Conservation (phyloP, 192 early-diverging fungal species). For the Backusella macrospora region DNA sequence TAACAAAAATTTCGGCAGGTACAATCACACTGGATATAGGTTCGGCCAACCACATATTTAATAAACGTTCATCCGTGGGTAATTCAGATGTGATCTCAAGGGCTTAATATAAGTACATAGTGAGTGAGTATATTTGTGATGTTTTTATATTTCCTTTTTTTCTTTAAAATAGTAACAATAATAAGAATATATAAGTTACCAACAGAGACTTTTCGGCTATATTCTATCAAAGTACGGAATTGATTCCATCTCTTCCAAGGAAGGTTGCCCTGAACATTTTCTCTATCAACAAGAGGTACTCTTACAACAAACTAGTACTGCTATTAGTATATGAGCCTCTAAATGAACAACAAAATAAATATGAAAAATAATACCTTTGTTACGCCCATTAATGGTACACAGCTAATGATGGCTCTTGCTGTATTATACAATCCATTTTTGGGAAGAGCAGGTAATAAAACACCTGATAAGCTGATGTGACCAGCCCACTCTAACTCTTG, state of each 20-base stretch:
- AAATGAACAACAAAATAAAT: not conserved
- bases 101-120: constrained; percentile 34
- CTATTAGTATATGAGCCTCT: constrained; percentile 5
- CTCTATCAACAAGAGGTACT: constrained; percentile 46
- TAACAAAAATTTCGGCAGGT: constrained; percentile 71
- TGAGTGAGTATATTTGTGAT: not conserved
- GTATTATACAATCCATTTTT: constrained; percentile 52
- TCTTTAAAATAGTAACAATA: not conserved
- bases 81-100: constrained; percentile 59
- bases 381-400: constrained; percentile 45
- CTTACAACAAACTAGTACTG: constrained; percentile 45
- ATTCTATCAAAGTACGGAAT: constrained; percentile 70
- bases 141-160: not conserved
- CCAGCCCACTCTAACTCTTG: constrained; percentile 71
- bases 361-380: constrained; percentile 24
- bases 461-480: constrained; percentile 65
- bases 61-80: constrained; percentile 45
- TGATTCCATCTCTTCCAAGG: constrained; percentile 83
- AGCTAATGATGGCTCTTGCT: constrained; percentile 51
- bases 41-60: constrained; percentile 84
- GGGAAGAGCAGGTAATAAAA: constrained; percentile 56
- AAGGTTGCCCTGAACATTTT: constrained; percentile 19
- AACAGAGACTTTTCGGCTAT: constrained; percentile 57
- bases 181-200: not conserved
- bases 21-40: constrained; percentile 82